These are phyloP conservation scores for Harrya chromipes DNA, from an alignment of 768 basidiomycete species.

Conservation along the genomic window DNA sequence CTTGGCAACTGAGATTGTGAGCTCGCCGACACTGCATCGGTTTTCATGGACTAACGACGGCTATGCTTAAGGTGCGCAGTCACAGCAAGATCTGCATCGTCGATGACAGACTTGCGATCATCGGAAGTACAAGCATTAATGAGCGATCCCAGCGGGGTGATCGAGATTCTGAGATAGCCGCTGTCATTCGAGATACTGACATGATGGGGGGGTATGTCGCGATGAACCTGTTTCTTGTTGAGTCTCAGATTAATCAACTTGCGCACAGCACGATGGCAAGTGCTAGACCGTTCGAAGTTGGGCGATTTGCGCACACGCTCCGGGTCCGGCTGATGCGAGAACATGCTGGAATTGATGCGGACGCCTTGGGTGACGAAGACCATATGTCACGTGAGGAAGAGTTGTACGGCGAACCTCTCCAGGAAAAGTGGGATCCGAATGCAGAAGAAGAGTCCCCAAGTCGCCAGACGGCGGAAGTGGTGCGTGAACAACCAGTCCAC, in stretches of 20 bases:
- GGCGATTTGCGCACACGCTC: constrained; percentile 93
- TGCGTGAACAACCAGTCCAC: constrained; percentile 32
- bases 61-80: constrained; percentile 66
- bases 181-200: constrained; percentile 93
- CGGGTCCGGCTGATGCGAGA: constrained; percentile 95
- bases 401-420: constrained; percentile 42
- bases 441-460: constrained; percentile 55
- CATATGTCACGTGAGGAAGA: constrained; percentile 53
- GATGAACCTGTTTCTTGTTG: neutral
- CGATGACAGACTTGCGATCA: constrained; percentile 91
- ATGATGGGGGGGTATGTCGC: constrained; percentile 84
- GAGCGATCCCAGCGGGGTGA: constrained; percentile 95
- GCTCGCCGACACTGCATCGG: constrained; percentile 7
- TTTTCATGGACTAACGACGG: constrained; percentile 9
- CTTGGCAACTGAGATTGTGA: constrained; percentile 84
- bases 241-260: constrained; percentile 1
- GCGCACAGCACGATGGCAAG: constrained; percentile 83
- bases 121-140: constrained; percentile 97
- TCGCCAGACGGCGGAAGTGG: constrained; percentile 42
- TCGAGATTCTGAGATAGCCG: constrained; percentile 92
- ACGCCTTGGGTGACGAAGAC: constrained; percentile 77
- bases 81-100: constrained; percentile 76
- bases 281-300: constrained; percentile 90
- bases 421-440: constrained; percentile 73
- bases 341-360: constrained; percentile 94